Base-by-base conservation (phyloP, 371 early-diverging fungal species). In the Spraguea lophii region DNA sequence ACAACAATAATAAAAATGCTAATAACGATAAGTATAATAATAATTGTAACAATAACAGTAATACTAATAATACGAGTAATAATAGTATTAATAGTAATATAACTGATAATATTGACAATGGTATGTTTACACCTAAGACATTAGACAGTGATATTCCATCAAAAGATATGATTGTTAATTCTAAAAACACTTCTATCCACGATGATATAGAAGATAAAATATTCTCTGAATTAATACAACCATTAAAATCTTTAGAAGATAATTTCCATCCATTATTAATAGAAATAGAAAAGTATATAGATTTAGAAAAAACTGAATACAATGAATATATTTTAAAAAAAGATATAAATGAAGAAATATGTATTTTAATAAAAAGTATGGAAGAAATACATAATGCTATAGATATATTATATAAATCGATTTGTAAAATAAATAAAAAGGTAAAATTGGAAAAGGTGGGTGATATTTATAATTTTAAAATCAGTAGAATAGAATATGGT, bases 401-500 rank as follows among this genome's bases (percentile, higher is more conserved):
- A n/a, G n/a, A n/a, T n/a, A n/a, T n/a, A n/a, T n/a, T n/a, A n/a
- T n/a, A n/a, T n/a, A n/a, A n/a, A n/a, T n/a, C n/a, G n/a, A n/a
- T n/a, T n/a, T n/a, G n/a, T n/a, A 38, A 34, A 7, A 44, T 43
- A 24, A 49, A 51, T 16, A 39, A 55, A 13, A 40, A 50, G 16
- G 35, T 61, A 15, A 60, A 50, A 46, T 17, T 41, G 17, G 46
- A 44, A 12, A 35, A 17, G 1, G 50, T 48, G 44, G 35, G 22
- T 19, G 19, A 45, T 16, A 57, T 49, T n/a, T 53, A 48, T 9
- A 27, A 20, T 30, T 62, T 69, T 45, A 69, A 54, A 51, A 54
- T 65, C 21, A 42, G 68, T 34, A 49, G 61, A 49, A 35, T 27
- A 1, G 70, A 72, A 24, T 62, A 54, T 47, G 46, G 46, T 27